phyloP scores from a whole-genome alignment of 306 rosid species.

The Cucumis cinereus region DNA sequence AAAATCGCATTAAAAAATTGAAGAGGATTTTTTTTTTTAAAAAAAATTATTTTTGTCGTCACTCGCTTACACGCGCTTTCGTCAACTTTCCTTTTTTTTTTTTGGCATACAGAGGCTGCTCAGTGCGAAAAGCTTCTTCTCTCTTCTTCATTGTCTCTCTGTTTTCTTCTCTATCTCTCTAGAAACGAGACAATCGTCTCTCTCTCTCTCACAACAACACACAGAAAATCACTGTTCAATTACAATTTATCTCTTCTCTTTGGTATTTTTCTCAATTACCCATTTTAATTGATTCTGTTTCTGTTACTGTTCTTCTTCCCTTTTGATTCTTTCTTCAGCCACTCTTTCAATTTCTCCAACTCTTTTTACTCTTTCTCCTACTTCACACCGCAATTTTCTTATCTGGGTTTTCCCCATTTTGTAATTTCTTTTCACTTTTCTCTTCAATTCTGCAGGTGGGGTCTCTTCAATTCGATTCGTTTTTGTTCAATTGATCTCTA shows the following conservation, averaged over 20 bases:
- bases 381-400: not conserved
- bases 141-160: slow-evolving; percentile 4
- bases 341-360: not conserved
- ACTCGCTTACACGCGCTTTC: slow-evolving; percentile 15
- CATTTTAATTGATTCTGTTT: not conserved
- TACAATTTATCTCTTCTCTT: slow-evolving; percentile 4
- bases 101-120: not conserved
- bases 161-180: slow-evolving; percentile 6
- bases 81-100: slow-evolving; percentile 28
- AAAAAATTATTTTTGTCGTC: not conserved
- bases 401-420: not conserved
- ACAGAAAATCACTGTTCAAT: not conserved
- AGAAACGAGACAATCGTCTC: not conserved
- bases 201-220: not conserved
- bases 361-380: not conserved
- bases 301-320: not conserved
- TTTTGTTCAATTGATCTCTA: not conserved
- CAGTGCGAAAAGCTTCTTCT: not conserved
- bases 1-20: not conserved
- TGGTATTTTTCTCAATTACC: not conserved
- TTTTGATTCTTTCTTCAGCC: not conserved
- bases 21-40: not conserved
- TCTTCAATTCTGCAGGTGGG: not conserved
- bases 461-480: not conserved
- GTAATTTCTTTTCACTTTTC: not conserved